Conservation (phyloP, 495 filamentous ascomycete genomes). For the Hypoxylon cercidicola region DNA sequence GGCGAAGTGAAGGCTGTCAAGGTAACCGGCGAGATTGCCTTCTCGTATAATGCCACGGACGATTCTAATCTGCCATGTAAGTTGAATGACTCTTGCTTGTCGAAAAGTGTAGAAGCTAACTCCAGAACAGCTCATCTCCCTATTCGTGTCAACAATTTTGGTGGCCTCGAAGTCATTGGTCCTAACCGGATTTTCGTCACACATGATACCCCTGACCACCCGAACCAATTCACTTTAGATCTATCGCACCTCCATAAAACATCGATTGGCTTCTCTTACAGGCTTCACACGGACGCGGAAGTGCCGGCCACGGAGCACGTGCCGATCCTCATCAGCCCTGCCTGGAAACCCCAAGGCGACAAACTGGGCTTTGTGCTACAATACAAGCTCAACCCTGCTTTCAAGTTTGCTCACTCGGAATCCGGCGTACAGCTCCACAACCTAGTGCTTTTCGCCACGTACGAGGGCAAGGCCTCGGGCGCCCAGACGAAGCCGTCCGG, state of each 20-base stretch:
- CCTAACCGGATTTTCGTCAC: conserved; percentile 91
- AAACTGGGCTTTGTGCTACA: conserved; percentile 85
- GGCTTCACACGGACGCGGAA: conserved; percentile 79
- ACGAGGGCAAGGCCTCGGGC: conserved; percentile 74
- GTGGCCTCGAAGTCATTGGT: conserved; percentile 90
- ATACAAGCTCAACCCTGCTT: conserved; percentile 86
- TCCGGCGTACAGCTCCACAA: conserved; percentile 76
- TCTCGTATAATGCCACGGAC: conserved; percentile 77
- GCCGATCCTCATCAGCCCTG: conserved; percentile 80
- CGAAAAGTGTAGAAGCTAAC: conserved; percentile 11
- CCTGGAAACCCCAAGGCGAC: conserved; percentile 83
- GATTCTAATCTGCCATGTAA: conserved; percentile 53
- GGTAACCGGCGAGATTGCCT: conserved; percentile 89
- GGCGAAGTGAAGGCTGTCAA: conserved; percentile 75
- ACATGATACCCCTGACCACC: conserved; percentile 69
- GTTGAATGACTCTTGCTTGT: conserved; percentile 5
- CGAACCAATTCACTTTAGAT: conserved; percentile 84
- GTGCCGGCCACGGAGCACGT: conserved; percentile 63
- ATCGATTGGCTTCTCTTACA: conserved; percentile 92
- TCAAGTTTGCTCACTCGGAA: conserved; percentile 49
- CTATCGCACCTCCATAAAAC: conserved; percentile 75
- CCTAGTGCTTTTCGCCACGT: conserved; percentile 79
- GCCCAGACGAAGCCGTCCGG: conserved; percentile 81
- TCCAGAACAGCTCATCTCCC: conserved; percentile 60
- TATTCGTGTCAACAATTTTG: conserved; percentile 91